phyloP scores from a whole-genome alignment of 345 rosid species.

The Euphorbia pulcherrima region DNA sequence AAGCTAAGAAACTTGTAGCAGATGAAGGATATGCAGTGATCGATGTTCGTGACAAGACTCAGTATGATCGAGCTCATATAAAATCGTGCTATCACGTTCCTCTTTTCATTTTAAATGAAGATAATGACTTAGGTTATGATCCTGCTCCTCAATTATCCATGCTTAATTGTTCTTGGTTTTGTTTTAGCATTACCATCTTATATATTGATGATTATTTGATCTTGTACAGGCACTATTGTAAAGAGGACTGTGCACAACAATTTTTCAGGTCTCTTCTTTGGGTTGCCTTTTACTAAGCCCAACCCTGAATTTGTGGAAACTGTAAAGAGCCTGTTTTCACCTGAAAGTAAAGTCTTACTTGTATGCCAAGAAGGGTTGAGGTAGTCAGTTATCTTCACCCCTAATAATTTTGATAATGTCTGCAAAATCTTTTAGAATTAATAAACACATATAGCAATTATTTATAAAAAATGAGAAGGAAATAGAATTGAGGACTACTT shows the following conservation, averaged over 20 bases:
- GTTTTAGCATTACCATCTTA: background rate
- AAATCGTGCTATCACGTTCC: conserved; percentile 78
- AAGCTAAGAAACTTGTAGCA: conserved; percentile 61
- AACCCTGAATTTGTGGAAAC: conserved; percentile 70
- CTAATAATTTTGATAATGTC: too few relatives aligned
- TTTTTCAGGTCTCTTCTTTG: conserved; percentile 83
- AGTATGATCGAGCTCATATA: conserved; percentile 75
- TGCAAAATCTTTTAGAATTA: too few relatives aligned
- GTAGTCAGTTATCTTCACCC: conserved; percentile 32
- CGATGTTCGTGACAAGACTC: conserved; percentile 76
- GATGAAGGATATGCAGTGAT: conserved; percentile 61
- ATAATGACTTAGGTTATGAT: conserved; percentile 67
- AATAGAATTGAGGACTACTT: too few relatives aligned
- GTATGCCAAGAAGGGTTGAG: conserved; percentile 97
- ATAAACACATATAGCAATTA: too few relatives aligned
- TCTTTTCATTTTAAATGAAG: conserved; percentile 74
- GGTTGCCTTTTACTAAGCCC: conserved; percentile 73
- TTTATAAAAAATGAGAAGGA: too few relatives aligned
- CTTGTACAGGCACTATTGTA: conserved; percentile 58
- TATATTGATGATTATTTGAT: background rate
- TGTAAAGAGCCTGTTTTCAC: conserved; percentile 54
- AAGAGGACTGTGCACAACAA: conserved; percentile 89
- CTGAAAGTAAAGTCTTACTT: conserved; percentile 64
- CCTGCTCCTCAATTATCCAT: background rate
- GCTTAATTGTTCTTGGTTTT: background rate